A percentile compares a stretch with the other conserved stretches of the same genome.
phyloP scores from a whole-genome alignment of 768 basidiomycete species.

The Termitomyces sp. region DNA sequence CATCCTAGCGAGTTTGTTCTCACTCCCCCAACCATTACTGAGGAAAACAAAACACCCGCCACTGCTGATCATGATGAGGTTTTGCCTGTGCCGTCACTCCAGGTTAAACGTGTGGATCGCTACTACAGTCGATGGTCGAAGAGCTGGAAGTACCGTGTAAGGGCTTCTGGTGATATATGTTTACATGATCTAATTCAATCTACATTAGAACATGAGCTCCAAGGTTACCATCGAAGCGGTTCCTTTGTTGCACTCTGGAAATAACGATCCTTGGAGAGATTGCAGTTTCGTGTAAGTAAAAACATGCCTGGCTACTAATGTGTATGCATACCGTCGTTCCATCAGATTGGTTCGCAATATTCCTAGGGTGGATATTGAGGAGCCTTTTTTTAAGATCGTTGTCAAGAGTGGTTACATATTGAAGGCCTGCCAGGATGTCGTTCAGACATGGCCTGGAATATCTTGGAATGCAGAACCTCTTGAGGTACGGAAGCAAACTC shows the following conservation, averaged over 20 bases:
- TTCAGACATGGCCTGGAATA: slow-evolving; percentile 51
- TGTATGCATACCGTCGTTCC: neutral
- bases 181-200: neutral
- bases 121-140: slow-evolving; percentile 55
- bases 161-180: neutral
- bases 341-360: slow-evolving; percentile 48
- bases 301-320: too few species aligned
- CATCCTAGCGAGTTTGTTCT: neutral
- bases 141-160: slow-evolving; percentile 51
- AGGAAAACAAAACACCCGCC: slow-evolving; percentile 28
- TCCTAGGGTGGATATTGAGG: slow-evolving; percentile 29
- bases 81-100: slow-evolving; percentile 39
- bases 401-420: slow-evolving; percentile 56
- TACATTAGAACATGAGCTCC: slow-evolving; percentile 44
- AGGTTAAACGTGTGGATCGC: slow-evolving; percentile 56
- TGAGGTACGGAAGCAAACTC: slow-evolving; percentile 28
- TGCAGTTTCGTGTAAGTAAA: slow-evolving; percentile 45
- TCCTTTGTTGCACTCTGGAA: slow-evolving; percentile 30
- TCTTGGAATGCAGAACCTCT: slow-evolving; percentile 59
- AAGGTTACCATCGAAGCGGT: slow-evolving; percentile 45
- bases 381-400: slow-evolving; percentile 46
- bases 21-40: neutral
- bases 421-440: slow-evolving; percentile 53
- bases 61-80: slow-evolving; percentile 30
- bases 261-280: slow-evolving; percentile 52